Evolutionary conservation across 2,329 filamentous ascomycete species (phyloP).

Genomic region (Graphilbum ipis-grandicollis): DNA sequence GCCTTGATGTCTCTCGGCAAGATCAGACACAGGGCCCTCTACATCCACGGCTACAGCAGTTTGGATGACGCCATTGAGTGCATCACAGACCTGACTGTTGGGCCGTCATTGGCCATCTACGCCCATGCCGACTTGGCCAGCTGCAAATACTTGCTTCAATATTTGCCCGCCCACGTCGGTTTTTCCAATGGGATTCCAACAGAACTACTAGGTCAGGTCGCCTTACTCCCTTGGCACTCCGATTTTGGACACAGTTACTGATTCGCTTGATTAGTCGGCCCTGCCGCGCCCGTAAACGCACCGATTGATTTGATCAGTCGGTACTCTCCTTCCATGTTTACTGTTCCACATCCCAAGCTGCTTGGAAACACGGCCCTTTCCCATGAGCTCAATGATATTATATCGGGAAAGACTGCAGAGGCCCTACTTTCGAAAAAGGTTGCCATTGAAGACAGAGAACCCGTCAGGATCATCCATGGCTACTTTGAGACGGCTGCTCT

Average conservation of each 20-base stretch:
- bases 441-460: not conserved
- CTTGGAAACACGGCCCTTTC: not conserved
- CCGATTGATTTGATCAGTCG: not conserved
- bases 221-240: too few relatives aligned
- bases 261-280: constrained; percentile 15
- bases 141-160: constrained; percentile 43
- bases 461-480: not conserved
- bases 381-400: too few relatives aligned
- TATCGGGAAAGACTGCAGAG: not conserved
- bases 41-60: constrained; percentile 3
- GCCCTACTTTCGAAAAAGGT: not conserved
- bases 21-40: not conserved
- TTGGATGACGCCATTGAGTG: constrained; percentile 5
- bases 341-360: not conserved
- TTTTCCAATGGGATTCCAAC: constrained; percentile 40
- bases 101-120: constrained; percentile 8
- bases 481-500: constrained; percentile 4
- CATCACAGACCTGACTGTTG: not conserved
- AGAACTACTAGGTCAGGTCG: constrained; percentile 28
- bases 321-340: not conserved
- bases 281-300: constrained; percentile 14
- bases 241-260: too few relatives aligned
- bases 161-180: constrained; percentile 28
- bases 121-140: constrained; percentile 11
- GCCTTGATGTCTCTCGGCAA: not conserved